Evolutionary conservation across 2,329 filamentous ascomycete genomes (phyloP).

Genomic region (Xylariaceae sp.): DNA sequence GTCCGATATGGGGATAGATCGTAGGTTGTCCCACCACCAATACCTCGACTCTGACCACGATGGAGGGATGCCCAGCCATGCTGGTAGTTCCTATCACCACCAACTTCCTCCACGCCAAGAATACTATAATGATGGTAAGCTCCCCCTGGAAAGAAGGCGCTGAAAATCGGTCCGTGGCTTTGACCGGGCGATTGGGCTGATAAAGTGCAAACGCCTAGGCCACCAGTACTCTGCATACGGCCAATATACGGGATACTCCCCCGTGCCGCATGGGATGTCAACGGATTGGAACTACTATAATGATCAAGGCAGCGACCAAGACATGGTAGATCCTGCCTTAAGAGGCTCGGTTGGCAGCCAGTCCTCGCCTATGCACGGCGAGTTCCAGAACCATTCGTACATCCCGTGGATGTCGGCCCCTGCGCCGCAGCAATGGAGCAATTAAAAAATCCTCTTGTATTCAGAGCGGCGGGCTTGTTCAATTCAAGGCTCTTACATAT

Average conservation of each 20-base stretch:
- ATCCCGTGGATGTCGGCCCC: constrained; percentile 27
- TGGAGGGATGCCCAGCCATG: constrained; percentile 20
- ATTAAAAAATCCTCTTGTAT: no score
- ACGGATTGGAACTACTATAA: constrained; percentile 26
- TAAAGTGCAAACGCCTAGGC: constrained; percentile 22
- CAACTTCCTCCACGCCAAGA: constrained; percentile 24
- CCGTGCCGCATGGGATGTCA: constrained; percentile 21
- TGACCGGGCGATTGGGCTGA: no score
- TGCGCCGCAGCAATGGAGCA: constrained; percentile 25
- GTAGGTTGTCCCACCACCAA: constrained; percentile 23
- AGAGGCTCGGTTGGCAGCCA: constrained; percentile 24
- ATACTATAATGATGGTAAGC: constrained; percentile 26
- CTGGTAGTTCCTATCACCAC: constrained; percentile 21
- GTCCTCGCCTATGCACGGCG: constrained; percentile 22
- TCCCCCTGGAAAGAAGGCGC: constrained; percentile 1
- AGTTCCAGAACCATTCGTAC: constrained; percentile 23
- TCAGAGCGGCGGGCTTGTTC: no score
- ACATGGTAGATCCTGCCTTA: constrained; percentile 28
- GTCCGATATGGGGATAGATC: constrained; percentile 29
- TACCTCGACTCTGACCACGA: constrained; percentile 21
- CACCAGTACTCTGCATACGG: constrained; percentile 24
- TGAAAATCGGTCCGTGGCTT: no score
- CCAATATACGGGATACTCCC: constrained; percentile 23
- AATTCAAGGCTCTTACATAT: no score
- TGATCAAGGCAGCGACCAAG: constrained; percentile 22